These are phyloP conservation scores for Gloeostereum incarnatum DNA, from an alignment of 768 basidiomycete species.

Conservation along the genomic window DNA sequence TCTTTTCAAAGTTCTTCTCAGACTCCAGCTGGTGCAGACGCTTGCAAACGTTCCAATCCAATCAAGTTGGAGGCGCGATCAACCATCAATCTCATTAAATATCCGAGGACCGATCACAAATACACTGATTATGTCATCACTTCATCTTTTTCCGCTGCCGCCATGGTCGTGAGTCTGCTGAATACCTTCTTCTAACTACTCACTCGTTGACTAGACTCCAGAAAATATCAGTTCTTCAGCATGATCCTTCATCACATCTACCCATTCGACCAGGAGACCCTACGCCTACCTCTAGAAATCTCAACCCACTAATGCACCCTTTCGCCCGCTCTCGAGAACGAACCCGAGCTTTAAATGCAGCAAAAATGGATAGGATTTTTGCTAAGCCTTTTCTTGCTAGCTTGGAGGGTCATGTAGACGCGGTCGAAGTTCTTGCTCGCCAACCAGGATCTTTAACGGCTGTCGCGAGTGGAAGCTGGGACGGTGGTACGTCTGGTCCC, in stretches of 20 bases:
- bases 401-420: conserved; percentile 90
- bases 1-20: no score
- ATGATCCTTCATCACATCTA: conserved; percentile 67
- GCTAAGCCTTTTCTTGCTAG: conserved; percentile 92
- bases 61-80: no score
- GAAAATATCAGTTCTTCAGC: conserved; percentile 81
- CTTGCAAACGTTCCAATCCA: no score
- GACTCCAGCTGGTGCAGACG: no score
- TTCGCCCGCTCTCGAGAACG: conserved; percentile 91
- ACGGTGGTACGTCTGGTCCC: conserved; percentile 64
- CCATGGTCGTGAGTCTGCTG: no score
- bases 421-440: conserved; percentile 78
- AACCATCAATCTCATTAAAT: no score
- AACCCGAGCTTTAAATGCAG: conserved; percentile 87
- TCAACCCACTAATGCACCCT: conserved; percentile 93
- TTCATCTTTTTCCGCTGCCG: no score
- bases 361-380: conserved; percentile 95
- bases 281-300: conserved; percentile 82
- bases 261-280: conserved; percentile 74
- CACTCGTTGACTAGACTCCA: no score
- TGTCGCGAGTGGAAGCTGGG: conserved; percentile 90
- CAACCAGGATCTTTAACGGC: conserved; percentile 65
- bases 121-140: no score
- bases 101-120: no score
- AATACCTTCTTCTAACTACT: no score